These are phyloP conservation scores for Curvularia hawaiiensis DNA, from an alignment of 2,329 filamentous ascomycete genomes.

Conservation along the genomic window DNA sequence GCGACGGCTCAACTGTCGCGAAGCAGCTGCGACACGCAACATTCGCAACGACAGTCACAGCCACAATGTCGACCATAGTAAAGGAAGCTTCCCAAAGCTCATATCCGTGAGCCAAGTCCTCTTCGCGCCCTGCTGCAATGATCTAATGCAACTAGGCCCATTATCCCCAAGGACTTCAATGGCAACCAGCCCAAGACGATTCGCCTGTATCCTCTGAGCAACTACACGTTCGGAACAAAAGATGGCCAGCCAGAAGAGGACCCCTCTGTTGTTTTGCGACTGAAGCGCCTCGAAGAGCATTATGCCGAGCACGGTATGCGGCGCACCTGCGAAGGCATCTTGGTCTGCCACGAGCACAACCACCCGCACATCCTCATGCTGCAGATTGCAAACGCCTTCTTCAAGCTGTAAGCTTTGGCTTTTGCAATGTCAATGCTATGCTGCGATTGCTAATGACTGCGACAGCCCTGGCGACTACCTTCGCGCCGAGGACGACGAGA, in stretches of 20 bases:
- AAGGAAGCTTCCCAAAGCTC: conserved; percentile 75
- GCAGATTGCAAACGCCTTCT: conserved; percentile 99
- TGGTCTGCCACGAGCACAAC: conserved; percentile 99
- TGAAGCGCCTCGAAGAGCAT: conserved; percentile 95
- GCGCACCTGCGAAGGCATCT: conserved; percentile 92
- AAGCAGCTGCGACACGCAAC: conserved; percentile 13
- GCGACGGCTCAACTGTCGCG: conserved; percentile 21
- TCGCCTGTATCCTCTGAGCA: conserved; percentile 90
- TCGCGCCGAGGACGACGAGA: conserved; percentile 84
- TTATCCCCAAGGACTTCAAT: conserved; percentile 82
- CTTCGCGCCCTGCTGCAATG: accelerated
- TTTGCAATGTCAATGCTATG: background rate
- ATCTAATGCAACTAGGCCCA: conserved; percentile 59
- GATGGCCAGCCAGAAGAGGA: conserved; percentile 98
- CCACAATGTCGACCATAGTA: conserved; percentile 83
- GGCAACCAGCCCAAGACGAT: conserved; percentile 88
- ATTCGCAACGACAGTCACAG: conserved; percentile 11
- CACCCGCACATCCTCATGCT: conserved; percentile 99
- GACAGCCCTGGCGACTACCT: conserved; percentile 87
- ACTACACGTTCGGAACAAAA: conserved; percentile 99
- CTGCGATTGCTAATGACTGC: conserved; percentile 1
- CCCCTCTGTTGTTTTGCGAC: conserved; percentile 87
- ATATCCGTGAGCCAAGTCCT: conserved; percentile 58
- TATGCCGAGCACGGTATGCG: conserved; percentile 93
- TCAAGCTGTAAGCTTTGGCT: conserved; percentile 72